These are phyloP conservation scores for Colletotrichum sp. DNA, from an alignment of 2,329 filamentous ascomycete genomes.

Conservation along the genomic window DNA sequence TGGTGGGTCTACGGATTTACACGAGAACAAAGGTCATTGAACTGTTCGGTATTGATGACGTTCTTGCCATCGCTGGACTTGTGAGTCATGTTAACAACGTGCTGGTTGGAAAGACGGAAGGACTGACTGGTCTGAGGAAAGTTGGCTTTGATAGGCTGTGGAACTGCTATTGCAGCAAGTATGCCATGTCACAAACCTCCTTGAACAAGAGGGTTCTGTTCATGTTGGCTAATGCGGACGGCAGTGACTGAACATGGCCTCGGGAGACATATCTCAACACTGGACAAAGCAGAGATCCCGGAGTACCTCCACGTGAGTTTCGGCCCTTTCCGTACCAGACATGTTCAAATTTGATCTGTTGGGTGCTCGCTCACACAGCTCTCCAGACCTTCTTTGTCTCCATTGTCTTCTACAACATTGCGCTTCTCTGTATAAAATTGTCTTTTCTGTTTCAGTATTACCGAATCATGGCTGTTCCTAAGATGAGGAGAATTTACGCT, in stretches of 20 bases:
- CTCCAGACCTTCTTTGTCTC: slow-evolving; percentile 32
- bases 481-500: slow-evolving; percentile 28
- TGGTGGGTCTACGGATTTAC: slow-evolving; percentile 27
- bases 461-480: slow-evolving; percentile 33
- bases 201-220: neutral
- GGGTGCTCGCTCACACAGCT: neutral
- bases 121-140: neutral
- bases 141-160: slow-evolving; percentile 3
- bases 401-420: slow-evolving; percentile 35
- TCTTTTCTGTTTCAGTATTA: slow-evolving; percentile 43
- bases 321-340: neutral
- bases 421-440: slow-evolving; percentile 34
- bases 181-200: neutral
- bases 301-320: slow-evolving; percentile 21
- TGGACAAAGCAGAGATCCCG: neutral
- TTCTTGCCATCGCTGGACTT: slow-evolving; percentile 26
- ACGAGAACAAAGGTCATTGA: slow-evolving; percentile 27
- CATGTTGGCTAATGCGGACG: neutral
- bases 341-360: neutral
- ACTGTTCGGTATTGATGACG: slow-evolving; percentile 30
- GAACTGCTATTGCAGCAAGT: slow-evolving; percentile 4
- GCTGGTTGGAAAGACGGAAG: too few species aligned
- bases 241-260: slow-evolving; percentile 20
- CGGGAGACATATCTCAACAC: slow-evolving; percentile 17
- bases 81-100: slow-evolving; percentile 13